phyloP scores from a whole-genome alignment of 1,139 yeast genomes.

The Saccharomyces hybrid region DNA sequence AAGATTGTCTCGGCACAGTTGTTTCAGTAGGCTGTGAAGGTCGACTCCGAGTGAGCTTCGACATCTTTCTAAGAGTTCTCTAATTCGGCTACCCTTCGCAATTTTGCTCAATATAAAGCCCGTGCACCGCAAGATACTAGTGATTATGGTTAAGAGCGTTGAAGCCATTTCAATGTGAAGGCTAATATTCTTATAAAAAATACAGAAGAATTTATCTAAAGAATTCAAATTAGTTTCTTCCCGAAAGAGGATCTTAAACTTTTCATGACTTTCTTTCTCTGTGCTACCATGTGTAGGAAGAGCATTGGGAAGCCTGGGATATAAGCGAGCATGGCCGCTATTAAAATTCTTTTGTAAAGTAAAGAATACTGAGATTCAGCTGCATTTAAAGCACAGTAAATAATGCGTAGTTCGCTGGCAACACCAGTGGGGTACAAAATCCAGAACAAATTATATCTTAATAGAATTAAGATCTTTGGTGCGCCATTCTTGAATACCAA shows the following conservation, averaged over 20 bases:
- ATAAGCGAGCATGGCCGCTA: constrained; percentile 55
- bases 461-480: constrained; percentile 54
- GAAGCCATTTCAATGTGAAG: not conserved
- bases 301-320: constrained; percentile 82
- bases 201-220: not conserved
- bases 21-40: not conserved
- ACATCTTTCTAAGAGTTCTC: not conserved
- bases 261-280: constrained; percentile 64
- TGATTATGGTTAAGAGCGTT: not conserved
- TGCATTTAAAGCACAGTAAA: constrained; percentile 57
- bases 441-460: constrained; percentile 77
- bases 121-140: not conserved
- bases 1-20: not conserved
- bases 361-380: constrained; percentile 51
- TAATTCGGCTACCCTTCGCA: not conserved
- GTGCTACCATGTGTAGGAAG: constrained; percentile 83
- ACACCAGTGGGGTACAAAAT: constrained; percentile 90
- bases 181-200: not conserved
- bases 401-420: constrained; percentile 67
- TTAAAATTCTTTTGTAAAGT: constrained; percentile 49
- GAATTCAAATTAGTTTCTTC: constrained; percentile 3
- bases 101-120: not conserved
- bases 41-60: no score
- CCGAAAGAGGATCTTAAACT: constrained; percentile 8
- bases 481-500: constrained; percentile 34